phyloP scores from a whole-genome alignment of 371 early-diverging fungal species.

The Nosema granulosis region DNA sequence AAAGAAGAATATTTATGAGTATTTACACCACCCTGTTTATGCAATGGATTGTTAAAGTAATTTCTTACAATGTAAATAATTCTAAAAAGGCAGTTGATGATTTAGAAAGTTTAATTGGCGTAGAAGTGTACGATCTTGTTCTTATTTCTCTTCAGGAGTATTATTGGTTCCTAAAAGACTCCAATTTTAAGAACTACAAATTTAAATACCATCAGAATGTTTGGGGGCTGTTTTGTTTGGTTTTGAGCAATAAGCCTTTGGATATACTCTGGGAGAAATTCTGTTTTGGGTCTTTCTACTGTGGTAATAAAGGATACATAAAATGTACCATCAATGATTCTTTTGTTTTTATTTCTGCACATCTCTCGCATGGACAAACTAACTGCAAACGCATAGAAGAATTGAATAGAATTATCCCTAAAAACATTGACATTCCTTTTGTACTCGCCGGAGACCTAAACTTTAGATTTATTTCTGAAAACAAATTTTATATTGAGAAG shows the following conservation, averaged over 20 bases:
- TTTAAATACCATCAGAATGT: slow-evolving; percentile 3
- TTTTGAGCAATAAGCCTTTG: background rate
- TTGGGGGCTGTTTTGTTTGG: background rate
- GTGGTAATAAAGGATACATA: slow-evolving; percentile 16
- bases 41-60: background rate
- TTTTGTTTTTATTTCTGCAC: background rate
- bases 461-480: background rate
- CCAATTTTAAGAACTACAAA: background rate
- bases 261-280: background rate
- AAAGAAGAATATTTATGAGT: background rate
- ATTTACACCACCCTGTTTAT: background rate
- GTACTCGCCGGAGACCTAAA: slow-evolving; percentile 14
- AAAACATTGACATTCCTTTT: background rate
- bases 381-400: background rate
- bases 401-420: background rate
- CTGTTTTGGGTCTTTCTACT: background rate
- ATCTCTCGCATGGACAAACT: slow-evolving; percentile 5
- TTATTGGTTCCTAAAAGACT: background rate
- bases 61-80: slow-evolving; percentile 19
- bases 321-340: background rate
- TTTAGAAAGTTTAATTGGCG: background rate
- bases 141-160: slow-evolving; percentile 12
- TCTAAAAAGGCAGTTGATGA: background rate
- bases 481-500: background rate
- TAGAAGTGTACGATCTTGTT: background rate